Evolutionary conservation across 257 asterid species (phyloP).

Genomic region (Jaltomata sinuosa): DNA sequence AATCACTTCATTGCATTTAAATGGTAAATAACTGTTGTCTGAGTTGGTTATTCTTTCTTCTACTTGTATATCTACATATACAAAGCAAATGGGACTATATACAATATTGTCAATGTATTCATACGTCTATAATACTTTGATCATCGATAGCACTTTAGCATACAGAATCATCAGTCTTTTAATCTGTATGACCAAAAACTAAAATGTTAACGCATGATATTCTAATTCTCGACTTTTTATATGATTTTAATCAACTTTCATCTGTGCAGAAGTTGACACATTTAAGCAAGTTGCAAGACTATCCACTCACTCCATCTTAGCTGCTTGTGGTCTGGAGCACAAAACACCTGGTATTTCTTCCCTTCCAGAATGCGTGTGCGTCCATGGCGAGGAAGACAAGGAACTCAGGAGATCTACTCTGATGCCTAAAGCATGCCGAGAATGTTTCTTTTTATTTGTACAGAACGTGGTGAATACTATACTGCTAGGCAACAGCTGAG

Average conservation of each 20-base stretch:
- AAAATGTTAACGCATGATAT: neutral
- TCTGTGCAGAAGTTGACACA: conserved; percentile 32
- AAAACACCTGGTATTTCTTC: conserved; percentile 22
- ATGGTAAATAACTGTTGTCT: neutral
- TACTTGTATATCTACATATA: neutral
- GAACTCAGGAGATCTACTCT: conserved; percentile 34
- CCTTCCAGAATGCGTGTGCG: conserved; percentile 30
- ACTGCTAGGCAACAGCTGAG: conserved; percentile 19
- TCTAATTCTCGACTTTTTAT: neutral
- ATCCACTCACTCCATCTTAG: conserved; percentile 61
- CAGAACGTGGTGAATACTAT: conserved; percentile 41
- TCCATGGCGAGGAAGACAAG: conserved; percentile 23
- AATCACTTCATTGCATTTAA: neutral
- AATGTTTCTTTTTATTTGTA: conserved; percentile 54
- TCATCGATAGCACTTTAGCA: neutral
- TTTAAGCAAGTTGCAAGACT: conserved; percentile 61
- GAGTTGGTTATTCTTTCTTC: neutral
- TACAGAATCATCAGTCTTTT: neutral
- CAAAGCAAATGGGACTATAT: neutral
- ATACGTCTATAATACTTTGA: neutral
- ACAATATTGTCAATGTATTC: neutral
- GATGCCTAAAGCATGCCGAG: conserved; percentile 58
- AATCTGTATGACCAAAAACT: neutral
- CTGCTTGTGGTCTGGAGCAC: conserved; percentile 57
- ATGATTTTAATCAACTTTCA: neutral